These are phyloP conservation scores for Leccinum subgranulosum DNA, from an alignment of 768 basidiomycete species.

Conservation along the genomic window DNA sequence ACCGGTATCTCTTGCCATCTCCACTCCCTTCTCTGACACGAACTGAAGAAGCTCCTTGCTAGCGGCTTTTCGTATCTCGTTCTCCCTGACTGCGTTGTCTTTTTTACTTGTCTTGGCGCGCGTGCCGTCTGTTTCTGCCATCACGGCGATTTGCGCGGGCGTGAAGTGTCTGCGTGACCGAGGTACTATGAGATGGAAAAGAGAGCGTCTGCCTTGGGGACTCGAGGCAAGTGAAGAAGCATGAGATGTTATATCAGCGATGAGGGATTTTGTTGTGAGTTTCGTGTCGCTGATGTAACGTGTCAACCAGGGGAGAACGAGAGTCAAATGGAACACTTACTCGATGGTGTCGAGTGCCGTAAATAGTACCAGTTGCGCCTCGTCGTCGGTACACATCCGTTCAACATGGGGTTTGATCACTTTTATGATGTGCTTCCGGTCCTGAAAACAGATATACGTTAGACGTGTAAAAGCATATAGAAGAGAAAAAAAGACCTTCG, in stretches of 20 bases:
- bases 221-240: conserved; percentile 56
- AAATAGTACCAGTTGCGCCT: conserved; percentile 87
- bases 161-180: conserved; percentile 86
- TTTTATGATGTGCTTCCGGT: conserved; percentile 90
- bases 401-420: conserved; percentile 85
- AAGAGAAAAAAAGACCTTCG: conserved; percentile 53
- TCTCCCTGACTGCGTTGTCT: conserved; percentile 53
- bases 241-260: conserved; percentile 61
- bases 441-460: conserved; percentile 38
- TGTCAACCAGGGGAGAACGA: not conserved
- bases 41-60: conserved; percentile 74
- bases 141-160: conserved; percentile 66
- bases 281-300: conserved; percentile 73
- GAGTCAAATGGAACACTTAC: conserved; percentile 40
- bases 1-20: conserved; percentile 68
- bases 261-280: conserved; percentile 74
- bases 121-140: conserved; percentile 71
- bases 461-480: not conserved
- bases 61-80: conserved; percentile 71
- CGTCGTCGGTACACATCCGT: conserved; percentile 84
- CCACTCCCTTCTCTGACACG: conserved; percentile 59
- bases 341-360: conserved; percentile 89
- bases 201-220: conserved; percentile 75
- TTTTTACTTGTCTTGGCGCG: conserved; percentile 85
- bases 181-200: conserved; percentile 81